A percentile compares a stretch with the other conserved stretches of the same genome.
phyloP scores from a whole-genome alignment of 164 flowering plant species.

The Euptelea pleiosperma region DNA sequence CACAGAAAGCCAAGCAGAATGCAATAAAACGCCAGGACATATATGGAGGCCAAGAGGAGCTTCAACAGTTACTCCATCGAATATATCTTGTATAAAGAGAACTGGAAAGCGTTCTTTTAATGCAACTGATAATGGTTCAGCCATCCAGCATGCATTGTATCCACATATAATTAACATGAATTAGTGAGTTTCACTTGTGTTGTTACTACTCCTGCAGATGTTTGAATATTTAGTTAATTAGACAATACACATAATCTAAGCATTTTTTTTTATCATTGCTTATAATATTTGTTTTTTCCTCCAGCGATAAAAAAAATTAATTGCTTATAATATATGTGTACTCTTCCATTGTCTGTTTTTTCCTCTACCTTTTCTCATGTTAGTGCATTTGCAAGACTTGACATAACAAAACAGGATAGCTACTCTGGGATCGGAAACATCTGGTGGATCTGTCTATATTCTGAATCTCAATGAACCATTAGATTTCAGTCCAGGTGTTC shows the following conservation, averaged over 20 bases:
- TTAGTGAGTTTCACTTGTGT: not conserved
- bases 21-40: constrained; percentile 21
- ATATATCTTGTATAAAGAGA: constrained; percentile 56
- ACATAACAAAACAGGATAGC: constrained; percentile 57
- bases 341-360: not conserved
- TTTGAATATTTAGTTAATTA: not conserved
- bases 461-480: constrained; percentile 47
- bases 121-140: constrained; percentile 23
- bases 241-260: not conserved
- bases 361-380: constrained; percentile 1
- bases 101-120: constrained; percentile 24
- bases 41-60: constrained; percentile 39
- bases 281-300: not conserved
- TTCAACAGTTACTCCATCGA: constrained; percentile 35
- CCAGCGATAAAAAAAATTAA: too few species aligned
- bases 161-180: constrained; percentile 30
- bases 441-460: constrained; percentile 57
- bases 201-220: not conserved
- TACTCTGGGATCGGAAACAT: constrained; percentile 65
- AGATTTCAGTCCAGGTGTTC: constrained; percentile 27
- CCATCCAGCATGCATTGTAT: constrained; percentile 56
- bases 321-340: not conserved
- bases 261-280: not conserved
- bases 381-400: constrained; percentile 35
- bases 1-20: constrained; percentile 22